phyloP scores from a whole-genome alignment of 208 protist genomes.

The Leishmania braziliensis region DNA sequence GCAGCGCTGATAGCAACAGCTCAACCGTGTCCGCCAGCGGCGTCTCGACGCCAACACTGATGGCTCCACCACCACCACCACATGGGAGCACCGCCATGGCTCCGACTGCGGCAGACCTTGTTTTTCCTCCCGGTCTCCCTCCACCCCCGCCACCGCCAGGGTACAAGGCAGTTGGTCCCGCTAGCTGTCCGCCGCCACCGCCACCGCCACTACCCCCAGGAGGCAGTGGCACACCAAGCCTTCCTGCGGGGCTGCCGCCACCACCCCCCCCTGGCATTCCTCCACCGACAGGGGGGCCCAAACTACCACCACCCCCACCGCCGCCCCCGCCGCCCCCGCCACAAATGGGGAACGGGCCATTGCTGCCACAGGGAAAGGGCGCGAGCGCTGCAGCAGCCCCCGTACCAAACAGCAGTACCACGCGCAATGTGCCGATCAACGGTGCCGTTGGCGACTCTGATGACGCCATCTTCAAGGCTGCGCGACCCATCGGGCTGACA shows the following conservation, averaged over 20 bases:
- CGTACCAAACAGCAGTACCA: slow-evolving; percentile 25
- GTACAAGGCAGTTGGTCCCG: background rate
- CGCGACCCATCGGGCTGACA: slow-evolving; percentile 6
- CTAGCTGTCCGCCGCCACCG: background rate
- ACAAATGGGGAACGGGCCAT: slow-evolving; percentile 16
- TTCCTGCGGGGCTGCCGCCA: slow-evolving; percentile 32
- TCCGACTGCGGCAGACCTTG: background rate
- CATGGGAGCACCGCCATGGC: background rate
- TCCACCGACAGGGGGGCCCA: slow-evolving; percentile 14
- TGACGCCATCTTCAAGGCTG: slow-evolving; percentile 35
- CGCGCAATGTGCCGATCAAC: slow-evolving; percentile 65
- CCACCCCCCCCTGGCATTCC: slow-evolving; percentile 21
- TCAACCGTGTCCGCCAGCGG: background rate
- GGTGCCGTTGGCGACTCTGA: slow-evolving; percentile 32
- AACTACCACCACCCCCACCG: slow-evolving; percentile 21
- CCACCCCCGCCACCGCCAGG: slow-evolving; percentile 28
- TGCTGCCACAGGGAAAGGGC: slow-evolving; percentile 26
- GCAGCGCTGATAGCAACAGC: background rate
- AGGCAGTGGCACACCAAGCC: slow-evolving; percentile 2
- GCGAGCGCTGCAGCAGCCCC: background rate
- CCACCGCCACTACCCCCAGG: slow-evolving; percentile 22
- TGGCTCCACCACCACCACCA: slow-evolving; percentile 6
- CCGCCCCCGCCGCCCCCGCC: slow-evolving; percentile 47
- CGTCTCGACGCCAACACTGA: slow-evolving; percentile 1
- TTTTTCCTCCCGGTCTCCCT: slow-evolving; percentile 6